Conservation (phyloP, 2,329 filamentous ascomycete genomes). For the Fusarium sp. region DNA sequence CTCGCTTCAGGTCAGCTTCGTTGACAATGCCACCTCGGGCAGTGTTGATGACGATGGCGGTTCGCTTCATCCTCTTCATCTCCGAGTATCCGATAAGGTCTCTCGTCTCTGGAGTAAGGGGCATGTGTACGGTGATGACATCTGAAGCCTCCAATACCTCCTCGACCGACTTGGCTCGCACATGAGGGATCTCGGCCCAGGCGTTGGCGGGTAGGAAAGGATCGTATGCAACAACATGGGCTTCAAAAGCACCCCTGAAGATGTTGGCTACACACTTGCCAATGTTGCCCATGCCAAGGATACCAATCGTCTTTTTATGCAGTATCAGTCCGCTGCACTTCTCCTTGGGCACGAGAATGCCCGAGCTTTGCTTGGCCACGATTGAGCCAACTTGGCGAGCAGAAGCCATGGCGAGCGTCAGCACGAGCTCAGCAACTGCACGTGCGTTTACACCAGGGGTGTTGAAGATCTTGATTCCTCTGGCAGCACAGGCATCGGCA, state of each 20-base stretch:
- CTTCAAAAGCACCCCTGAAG: conserved; percentile 52
- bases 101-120: conserved; percentile 49
- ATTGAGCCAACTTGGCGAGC: conserved; percentile 50
- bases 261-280: conserved; percentile 51
- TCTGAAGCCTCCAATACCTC: conserved; percentile 50
- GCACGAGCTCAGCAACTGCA: conserved; percentile 54
- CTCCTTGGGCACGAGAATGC: conserved; percentile 52
- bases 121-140: conserved; percentile 53
- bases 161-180: conserved; percentile 45
- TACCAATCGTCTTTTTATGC: conserved; percentile 50
- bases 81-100: conserved; percentile 48
- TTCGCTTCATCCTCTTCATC: conserved; percentile 51
- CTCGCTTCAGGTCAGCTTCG: conserved; percentile 49
- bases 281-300: conserved; percentile 56
- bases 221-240: conserved; percentile 52
- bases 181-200: conserved; percentile 50
- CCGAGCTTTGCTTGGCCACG: conserved; percentile 45
- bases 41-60: conserved; percentile 54
- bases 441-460: conserved; percentile 59
- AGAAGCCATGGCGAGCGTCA: conserved; percentile 51
- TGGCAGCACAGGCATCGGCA: conserved; percentile 50
- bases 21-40: conserved; percentile 56
- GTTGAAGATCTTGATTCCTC: conserved; percentile 58
- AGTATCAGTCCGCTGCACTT: conserved; percentile 54
- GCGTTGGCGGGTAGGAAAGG: conserved; percentile 48